Evolutionary conservation across 345 rosid species (phyloP).

Genomic region (Luvunga scandens): DNA sequence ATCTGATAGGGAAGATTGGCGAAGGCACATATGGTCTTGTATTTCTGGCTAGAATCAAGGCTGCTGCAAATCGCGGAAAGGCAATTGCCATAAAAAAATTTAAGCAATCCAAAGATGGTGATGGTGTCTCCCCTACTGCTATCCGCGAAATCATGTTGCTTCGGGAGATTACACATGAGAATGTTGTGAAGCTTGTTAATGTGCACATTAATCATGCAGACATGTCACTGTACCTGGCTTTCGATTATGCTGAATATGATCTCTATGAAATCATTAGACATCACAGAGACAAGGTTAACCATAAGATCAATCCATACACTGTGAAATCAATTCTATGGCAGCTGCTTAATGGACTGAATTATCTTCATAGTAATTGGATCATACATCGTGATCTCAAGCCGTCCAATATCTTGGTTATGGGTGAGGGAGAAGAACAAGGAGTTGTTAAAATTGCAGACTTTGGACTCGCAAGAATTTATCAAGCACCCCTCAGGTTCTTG

Average conservation of each 20-base stretch:
- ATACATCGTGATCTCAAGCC: slow-evolving; percentile 98
- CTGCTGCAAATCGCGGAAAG: slow-evolving; percentile 72
- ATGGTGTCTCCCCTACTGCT: slow-evolving; percentile 99
- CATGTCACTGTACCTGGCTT: slow-evolving; percentile 95
- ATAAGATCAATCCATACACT: slow-evolving; percentile 68
- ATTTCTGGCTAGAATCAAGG: slow-evolving; percentile 82
- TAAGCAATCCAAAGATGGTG: slow-evolving; percentile 99
- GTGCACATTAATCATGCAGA: slow-evolving; percentile 95
- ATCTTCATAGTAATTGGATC: slow-evolving; percentile 98
- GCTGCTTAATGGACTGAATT: slow-evolving; percentile 94
- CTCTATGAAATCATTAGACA: slow-evolving; percentile 94
- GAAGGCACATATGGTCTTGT: slow-evolving; percentile 99
- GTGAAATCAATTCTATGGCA: slow-evolving; percentile 97
- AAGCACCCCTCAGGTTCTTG: slow-evolving; percentile 83
- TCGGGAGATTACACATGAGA: slow-evolving; percentile 89
- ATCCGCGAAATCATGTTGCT: slow-evolving; percentile 99
- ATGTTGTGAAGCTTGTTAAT: slow-evolving; percentile 95
- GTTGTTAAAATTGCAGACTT: slow-evolving; percentile 95
- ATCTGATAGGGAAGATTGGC: slow-evolving; percentile 96
- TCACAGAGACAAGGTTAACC: slow-evolving; percentile 81
- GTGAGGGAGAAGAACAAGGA: slow-evolving; percentile 97
- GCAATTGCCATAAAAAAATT: slow-evolving; percentile 96
- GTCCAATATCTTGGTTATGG: slow-evolving; percentile 98
- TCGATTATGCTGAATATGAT: slow-evolving; percentile 93
- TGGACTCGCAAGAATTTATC: slow-evolving; percentile 95